Percentiles rank a stretch among this genome's conserved stretches.
Conservation (phyloP, 805 yeast genomes). For the Teunomyces lycoperdinae region DNA sequence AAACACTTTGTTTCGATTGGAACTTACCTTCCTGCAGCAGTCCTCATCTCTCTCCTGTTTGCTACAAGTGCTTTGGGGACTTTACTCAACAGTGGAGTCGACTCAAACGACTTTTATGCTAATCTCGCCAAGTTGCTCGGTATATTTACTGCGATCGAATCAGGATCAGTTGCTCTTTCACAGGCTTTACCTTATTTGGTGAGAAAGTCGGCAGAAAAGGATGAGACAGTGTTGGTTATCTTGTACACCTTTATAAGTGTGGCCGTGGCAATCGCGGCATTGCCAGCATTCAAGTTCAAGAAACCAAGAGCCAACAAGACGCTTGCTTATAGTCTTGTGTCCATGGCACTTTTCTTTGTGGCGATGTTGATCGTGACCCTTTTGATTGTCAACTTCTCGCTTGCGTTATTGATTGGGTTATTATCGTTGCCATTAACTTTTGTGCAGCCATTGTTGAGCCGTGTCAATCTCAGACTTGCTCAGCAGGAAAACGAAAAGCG, state of each 20-base stretch:
- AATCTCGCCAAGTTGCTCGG: constrained; percentile 24
- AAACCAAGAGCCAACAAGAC: constrained; percentile 15
- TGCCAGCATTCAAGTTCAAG: constrained; percentile 11
- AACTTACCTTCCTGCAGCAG: constrained; percentile 85
- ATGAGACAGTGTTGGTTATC: constrained; percentile 15
- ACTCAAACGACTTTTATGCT: constrained; percentile 17
- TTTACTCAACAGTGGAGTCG: constrained; percentile 44
- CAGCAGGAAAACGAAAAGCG: neutral
- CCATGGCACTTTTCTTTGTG: constrained; percentile 53
- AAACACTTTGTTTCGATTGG: constrained; percentile 86
- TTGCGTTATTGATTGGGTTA: constrained; percentile 70
- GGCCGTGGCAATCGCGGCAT: constrained; percentile 12
- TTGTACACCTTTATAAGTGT: constrained; percentile 15
- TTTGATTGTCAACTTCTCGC: constrained; percentile 78
- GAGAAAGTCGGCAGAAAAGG: constrained; percentile 9
- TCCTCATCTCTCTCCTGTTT: constrained; percentile 64
- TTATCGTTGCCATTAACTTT: constrained; percentile 74
- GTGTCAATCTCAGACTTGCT: neutral
- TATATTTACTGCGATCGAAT: constrained; percentile 27
- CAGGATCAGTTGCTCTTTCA: constrained; percentile 20
- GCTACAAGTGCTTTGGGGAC: constrained; percentile 65
- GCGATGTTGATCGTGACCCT: constrained; percentile 71
- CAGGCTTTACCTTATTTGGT: constrained; percentile 25
- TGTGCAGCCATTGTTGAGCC: constrained; percentile 36
- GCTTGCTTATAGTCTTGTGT: constrained; percentile 26